A percentile compares a stretch with the other conserved stretches of the same genome.
Evolutionary conservation across 805 yeast species (phyloP).

Genomic region (Wickerhamiella musiphila): DNA sequence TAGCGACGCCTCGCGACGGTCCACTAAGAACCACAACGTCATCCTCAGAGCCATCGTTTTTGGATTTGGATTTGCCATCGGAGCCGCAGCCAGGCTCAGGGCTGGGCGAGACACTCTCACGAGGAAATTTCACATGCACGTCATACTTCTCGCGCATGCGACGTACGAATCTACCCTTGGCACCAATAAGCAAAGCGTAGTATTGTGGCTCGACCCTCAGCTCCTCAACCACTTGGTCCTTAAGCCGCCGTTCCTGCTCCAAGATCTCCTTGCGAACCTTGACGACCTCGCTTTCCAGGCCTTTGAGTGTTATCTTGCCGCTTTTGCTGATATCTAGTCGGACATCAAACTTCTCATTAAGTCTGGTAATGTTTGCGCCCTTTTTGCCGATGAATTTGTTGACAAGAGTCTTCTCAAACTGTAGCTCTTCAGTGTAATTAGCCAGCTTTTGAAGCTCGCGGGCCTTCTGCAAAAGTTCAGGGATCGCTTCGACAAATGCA

Average conservation of each 20-base stretch:
- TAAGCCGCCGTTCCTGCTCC: constrained; percentile 52
- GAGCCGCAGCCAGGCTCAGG: constrained; percentile 15
- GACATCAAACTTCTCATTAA: constrained; percentile 60
- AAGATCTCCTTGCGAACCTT: constrained; percentile 46
- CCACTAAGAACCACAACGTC: constrained; percentile 31
- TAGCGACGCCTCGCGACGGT: constrained; percentile 66
- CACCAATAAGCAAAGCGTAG: constrained; percentile 73
- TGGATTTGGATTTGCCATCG: constrained; percentile 14
- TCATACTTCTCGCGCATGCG: constrained; percentile 77
- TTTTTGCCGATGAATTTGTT: constrained; percentile 79
- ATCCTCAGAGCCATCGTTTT: constrained; percentile 5
- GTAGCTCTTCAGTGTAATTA: constrained; percentile 30
- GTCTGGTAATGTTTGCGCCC: constrained; percentile 53
- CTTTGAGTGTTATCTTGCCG: constrained; percentile 45
- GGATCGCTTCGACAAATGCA: constrained; percentile 35
- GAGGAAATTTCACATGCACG: constrained; percentile 64
- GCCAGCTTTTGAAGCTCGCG: constrained; percentile 31
- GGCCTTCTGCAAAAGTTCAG: constrained; percentile 36
- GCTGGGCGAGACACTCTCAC: background rate
- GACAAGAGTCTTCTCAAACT: constrained; percentile 49
- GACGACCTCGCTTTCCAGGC: constrained; percentile 61
- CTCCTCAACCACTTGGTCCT: constrained; percentile 57
- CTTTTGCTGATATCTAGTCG: constrained; percentile 54
- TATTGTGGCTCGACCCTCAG: constrained; percentile 57
- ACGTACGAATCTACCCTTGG: constrained; percentile 61